These are phyloP conservation scores for Colletotrichum filicis DNA, from an alignment of 2,329 filamentous ascomycete genomes.

Conservation along the genomic window DNA sequence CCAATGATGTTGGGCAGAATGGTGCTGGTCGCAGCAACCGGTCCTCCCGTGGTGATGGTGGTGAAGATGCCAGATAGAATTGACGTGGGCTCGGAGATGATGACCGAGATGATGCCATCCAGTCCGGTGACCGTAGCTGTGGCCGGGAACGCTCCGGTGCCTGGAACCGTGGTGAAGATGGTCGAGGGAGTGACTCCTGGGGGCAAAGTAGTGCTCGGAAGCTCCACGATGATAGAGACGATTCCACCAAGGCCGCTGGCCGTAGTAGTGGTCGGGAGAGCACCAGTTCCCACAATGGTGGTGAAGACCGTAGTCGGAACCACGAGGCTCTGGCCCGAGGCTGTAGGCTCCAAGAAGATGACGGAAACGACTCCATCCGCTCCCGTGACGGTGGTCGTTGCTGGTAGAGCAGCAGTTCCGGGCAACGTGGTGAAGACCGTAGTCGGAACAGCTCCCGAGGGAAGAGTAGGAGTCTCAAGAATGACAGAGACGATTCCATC, in stretches of 20 bases:
- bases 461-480: neutral
- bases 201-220: neutral
- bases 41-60: constrained; percentile 17
- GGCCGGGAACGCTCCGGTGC: constrained; percentile 1
- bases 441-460: neutral
- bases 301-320: constrained; percentile 4
- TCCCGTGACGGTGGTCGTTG: neutral
- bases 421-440: neutral
- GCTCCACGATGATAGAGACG: constrained; percentile 6
- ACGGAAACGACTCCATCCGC: neutral
- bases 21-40: constrained; percentile 7
- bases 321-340: neutral
- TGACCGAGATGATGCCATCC: constrained; percentile 18
- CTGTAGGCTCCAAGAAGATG: constrained; percentile 4
- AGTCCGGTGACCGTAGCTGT: constrained; percentile 6
- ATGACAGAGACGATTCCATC: constrained; percentile 9
- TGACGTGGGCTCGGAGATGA: constrained; percentile 15
- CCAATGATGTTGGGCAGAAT: constrained; percentile 6
- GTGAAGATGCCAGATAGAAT: constrained; percentile 3
- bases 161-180: constrained; percentile 17
- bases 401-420: neutral
- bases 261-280: neutral
- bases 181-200: neutral
- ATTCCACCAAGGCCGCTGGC: neutral
- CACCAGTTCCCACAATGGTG: neutral